Evolutionary conservation across 2,329 filamentous ascomycete genomes (phyloP).

Genomic region (Fusarium robinianum): DNA sequence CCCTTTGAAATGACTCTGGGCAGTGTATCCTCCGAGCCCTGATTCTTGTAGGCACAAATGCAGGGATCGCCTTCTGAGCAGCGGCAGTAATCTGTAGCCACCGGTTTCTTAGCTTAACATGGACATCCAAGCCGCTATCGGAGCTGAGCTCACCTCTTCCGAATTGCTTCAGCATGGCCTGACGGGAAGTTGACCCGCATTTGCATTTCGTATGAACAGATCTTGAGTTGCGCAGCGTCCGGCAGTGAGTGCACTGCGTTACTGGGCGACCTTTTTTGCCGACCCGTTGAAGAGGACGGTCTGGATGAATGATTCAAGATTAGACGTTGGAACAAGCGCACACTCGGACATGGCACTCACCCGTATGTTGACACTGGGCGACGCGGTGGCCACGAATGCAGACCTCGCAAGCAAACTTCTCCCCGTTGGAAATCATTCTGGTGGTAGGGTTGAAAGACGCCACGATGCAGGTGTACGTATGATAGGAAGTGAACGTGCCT

Average conservation of each 20-base stretch:
- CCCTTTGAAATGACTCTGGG: background rate
- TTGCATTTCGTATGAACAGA: conserved; percentile 25
- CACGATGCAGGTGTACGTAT: no score
- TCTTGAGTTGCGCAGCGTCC: conserved; percentile 12
- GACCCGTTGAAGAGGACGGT: conserved; percentile 21
- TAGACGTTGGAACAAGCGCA: no score
- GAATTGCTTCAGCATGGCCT: conserved; percentile 7
- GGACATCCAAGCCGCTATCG: background rate
- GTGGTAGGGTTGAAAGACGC: no score
- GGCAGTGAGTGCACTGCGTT: conserved; percentile 24
- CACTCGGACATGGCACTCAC: conserved; percentile 2
- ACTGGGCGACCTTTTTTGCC: conserved; percentile 24
- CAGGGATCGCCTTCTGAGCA: conserved; percentile 12
- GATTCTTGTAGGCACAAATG: conserved; percentile 12
- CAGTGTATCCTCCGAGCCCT: background rate
- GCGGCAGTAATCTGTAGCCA: conserved; percentile 6
- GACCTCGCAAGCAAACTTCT: conserved; percentile 20
- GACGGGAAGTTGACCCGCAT: conserved; percentile 11
- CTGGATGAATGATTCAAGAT: background rate
- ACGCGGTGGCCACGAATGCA: conserved; percentile 26
- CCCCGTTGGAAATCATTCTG: conserved; percentile 13
- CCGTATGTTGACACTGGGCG: conserved; percentile 20
- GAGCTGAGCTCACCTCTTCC: conserved; percentile 2
- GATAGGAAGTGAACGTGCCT: no score
- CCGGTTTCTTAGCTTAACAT: no score